Evolutionary conservation across 2,329 filamentous ascomycete species (phyloP).

Genomic region (Fusarium lyarnte): DNA sequence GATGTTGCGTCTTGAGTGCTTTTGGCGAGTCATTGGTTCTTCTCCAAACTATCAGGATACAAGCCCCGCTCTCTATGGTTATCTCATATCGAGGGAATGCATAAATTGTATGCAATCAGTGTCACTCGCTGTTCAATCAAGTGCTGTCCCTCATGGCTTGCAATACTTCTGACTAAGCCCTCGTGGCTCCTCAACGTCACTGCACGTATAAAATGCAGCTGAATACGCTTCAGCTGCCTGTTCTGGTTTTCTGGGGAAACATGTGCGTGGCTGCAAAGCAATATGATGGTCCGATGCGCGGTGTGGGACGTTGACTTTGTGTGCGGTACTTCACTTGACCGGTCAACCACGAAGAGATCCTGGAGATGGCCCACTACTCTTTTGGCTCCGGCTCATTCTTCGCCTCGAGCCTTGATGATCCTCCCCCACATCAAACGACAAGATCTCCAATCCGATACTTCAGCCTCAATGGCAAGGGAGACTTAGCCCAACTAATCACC

Average conservation of each 20-base stretch:
- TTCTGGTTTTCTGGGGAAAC: slow-evolving; percentile 42
- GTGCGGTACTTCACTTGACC: slow-evolving; percentile 29
- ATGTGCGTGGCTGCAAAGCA: slow-evolving; percentile 33
- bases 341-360: slow-evolving; percentile 31
- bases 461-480: slow-evolving; percentile 34
- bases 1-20: slow-evolving; percentile 1
- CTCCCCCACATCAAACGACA: slow-evolving; percentile 38
- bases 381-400: slow-evolving; percentile 9
- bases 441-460: slow-evolving; percentile 33
- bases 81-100: not conserved
- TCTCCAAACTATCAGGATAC: not conserved
- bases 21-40: not conserved
- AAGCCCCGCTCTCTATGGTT: not conserved
- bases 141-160: not conserved
- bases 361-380: slow-evolving; percentile 34
- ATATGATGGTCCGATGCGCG: slow-evolving; percentile 33
- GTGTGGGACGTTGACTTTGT: slow-evolving; percentile 35
- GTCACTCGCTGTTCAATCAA: not conserved
- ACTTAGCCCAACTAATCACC: slow-evolving; percentile 7
- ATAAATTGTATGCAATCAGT: not conserved
- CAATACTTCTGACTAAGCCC: slow-evolving; percentile 23
- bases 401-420: slow-evolving; percentile 26
- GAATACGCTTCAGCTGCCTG: slow-evolving; percentile 39
- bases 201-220: slow-evolving; percentile 23
- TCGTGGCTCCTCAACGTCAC: slow-evolving; percentile 35